Base-by-base conservation (phyloP, 441 rosid species). In the Theobroma grandiflorum region DNA sequence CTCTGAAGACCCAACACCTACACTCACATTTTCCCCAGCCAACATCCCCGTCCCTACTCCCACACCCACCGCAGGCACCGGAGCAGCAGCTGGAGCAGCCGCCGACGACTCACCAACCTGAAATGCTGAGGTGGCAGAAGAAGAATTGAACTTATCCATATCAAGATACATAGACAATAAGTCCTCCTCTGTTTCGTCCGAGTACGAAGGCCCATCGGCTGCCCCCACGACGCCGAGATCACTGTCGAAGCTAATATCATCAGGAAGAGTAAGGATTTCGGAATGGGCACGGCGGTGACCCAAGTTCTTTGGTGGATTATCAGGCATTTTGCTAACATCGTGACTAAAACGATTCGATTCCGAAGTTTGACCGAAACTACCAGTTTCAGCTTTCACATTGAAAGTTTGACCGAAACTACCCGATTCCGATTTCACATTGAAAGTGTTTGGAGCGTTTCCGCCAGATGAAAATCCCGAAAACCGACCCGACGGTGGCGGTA, bases 251-350 rank as follows among this genome's bases (percentile, higher is more conserved):
- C 94, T 92, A 50, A 97, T 87, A 83, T 97, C 99, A 84, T 97
- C 99, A 45, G 99, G 98, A 4, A 97, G 96, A 38, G 97, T 95
- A 26, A 97, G 95, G 80, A 97, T 97, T 79, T 97, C 99, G 0
- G 99, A 96, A 83, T 96, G 99, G 20, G 98, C 97, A 40, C 99
- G 93, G 49, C 99, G 95, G 33, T 96, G 99, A 50, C 99, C 97
- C 26, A 88, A 68, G 57, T 90, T 91, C 97, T 91, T 94, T 1
- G 94, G 94, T 12, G 98, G 99, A 50, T 93, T 91, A 80, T 96
- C 99, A 6, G 94, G 86, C 99, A 96, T 96, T 81, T 88, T 88
- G 84, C 98, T 95, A 26, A 96, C 87, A 79, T 96, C 98, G 77
- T 94, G 95, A 82, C 97, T 94, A 81, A 91, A 90, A 2, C 88